phyloP scores from a whole-genome alignment of 2,329 filamentous ascomycete genomes.

The Verticillium tricorpus region DNA sequence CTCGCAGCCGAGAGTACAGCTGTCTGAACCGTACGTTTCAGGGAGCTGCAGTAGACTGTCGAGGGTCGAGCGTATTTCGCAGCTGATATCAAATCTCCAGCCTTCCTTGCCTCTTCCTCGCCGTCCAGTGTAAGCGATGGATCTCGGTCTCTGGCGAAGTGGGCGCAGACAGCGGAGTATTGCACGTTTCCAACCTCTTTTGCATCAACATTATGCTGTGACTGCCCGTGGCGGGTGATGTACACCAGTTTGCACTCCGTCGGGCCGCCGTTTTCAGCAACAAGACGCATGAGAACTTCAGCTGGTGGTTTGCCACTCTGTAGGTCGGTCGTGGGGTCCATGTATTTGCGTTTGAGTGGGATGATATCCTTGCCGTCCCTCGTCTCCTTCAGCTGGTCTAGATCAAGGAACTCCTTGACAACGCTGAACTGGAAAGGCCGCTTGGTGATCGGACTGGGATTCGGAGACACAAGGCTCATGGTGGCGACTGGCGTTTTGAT shows the following conservation, averaged over 20 bases:
- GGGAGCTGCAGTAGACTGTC: not conserved
- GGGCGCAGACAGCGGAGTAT: not conserved
- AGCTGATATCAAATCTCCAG: not conserved
- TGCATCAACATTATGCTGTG: not conserved
- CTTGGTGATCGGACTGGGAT: not conserved
- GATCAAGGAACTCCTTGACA: not conserved
- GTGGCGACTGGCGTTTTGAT: not conserved
- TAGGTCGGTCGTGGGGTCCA: not conserved
- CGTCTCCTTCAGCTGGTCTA: not conserved
- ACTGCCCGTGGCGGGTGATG: not conserved
- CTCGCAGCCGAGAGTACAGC: not conserved
- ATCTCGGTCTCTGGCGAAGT: not conserved
- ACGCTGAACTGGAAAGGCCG: not conserved
- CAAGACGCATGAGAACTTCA: not conserved
- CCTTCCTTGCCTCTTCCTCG: not conserved
- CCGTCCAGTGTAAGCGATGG: not conserved
- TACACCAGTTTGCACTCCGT: not conserved
- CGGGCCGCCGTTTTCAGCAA: not conserved
- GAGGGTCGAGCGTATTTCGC: not conserved
- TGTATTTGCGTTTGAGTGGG: not conserved
- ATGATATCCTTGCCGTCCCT: not conserved
- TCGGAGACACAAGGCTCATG: not conserved
- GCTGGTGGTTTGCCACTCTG: not conserved
- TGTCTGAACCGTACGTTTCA: not conserved
- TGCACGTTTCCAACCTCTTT: not conserved